These are phyloP conservation scores for Wickerhamomyces strasburgensis DNA, from an alignment of 805 yeast species.

Conservation along the genomic window DNA sequence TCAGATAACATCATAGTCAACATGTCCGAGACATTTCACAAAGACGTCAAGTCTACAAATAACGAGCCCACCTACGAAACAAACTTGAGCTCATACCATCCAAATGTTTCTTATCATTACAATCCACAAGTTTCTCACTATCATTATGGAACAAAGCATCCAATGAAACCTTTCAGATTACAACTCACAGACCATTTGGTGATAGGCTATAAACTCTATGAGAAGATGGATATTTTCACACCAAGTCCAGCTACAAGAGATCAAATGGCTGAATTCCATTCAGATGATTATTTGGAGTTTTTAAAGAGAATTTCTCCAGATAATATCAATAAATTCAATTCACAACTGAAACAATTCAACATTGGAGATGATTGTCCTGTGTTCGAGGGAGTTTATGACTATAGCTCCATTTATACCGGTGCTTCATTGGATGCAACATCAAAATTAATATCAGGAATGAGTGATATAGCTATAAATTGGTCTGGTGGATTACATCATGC, in stretches of 20 bases:
- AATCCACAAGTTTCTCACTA: conserved; percentile 75
- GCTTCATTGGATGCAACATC: conserved; percentile 93
- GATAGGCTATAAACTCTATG: conserved; percentile 76
- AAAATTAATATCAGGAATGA: conserved; percentile 75
- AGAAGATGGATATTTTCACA: conserved; percentile 82
- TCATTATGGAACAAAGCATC: conserved; percentile 91
- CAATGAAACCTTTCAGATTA: conserved; percentile 96
- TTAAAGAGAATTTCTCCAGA: conserved; percentile 87
- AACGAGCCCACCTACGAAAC: conserved; percentile 43
- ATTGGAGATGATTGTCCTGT: conserved; percentile 95
- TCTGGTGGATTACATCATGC: conserved; percentile 98
- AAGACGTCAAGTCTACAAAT: conserved; percentile 36
- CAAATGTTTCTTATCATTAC: conserved; percentile 81
- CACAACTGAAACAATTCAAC: conserved; percentile 67
- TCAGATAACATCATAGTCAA: background rate
- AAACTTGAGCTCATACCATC: conserved; percentile 37
- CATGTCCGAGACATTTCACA: conserved; percentile 31
- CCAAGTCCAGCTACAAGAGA: conserved; percentile 80
- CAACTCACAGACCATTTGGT: conserved; percentile 93
- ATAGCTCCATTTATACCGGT: conserved; percentile 84
- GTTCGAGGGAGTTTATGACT: conserved; percentile 90
- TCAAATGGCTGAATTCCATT: conserved; percentile 78
- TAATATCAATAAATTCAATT: conserved; percentile 63
- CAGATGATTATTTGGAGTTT: conserved; percentile 91
- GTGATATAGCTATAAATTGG: conserved; percentile 94